Base-by-base conservation (phyloP, 2,329 filamentous ascomycete genomes). In the Fusarium musae region DNA sequence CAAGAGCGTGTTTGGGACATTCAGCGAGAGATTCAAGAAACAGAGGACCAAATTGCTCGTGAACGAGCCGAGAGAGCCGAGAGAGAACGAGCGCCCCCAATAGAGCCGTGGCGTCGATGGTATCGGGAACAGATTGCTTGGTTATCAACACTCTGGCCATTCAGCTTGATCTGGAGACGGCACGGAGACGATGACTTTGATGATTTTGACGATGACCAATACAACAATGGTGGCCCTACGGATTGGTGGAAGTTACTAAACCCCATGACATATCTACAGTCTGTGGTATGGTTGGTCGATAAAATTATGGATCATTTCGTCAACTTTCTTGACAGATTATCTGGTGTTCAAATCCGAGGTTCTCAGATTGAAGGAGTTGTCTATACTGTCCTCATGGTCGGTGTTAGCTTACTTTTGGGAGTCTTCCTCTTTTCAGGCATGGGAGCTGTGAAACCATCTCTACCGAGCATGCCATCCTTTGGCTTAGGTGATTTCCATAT, bases 241-340 rank as follows among this genome's bases (percentile, higher is more conserved):
- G 63, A 77, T 39, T 79, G 78, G 73, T 74, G 75, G 69, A 74
- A 74, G 23, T 66, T 82, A 6, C 53, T 81, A 8, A 77, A 81
- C 34, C 82, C 81, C 1, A 71, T 76, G 62, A 81, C 79, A 9
- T 82, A 82, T 36, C 10, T 82, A 3, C 61, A 77, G 23, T 69
- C 73, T 8, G 17, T 79, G 21, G 66, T 63, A 21, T 80, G 78
- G 78, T 12, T 77, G 10, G 43, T 78, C 19, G 73, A 75, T 21
- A 53, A 46, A 21, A 53, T 70, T 28, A 72, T 77, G 59, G 72
- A 80, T 40, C 57, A 60, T 23, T 28, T 76, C 9, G 34, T 75
- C 49, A 40, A 34, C n/a, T 30, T 75, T 23, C 52, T 78, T 5
- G 70, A 78, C 36, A 52, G 46, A 30, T 6, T 78, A 37, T 61